Evolutionary conservation across 495 filamentous ascomycete species (phyloP).

Genomic region (Daldinia caldariorum): DNA sequence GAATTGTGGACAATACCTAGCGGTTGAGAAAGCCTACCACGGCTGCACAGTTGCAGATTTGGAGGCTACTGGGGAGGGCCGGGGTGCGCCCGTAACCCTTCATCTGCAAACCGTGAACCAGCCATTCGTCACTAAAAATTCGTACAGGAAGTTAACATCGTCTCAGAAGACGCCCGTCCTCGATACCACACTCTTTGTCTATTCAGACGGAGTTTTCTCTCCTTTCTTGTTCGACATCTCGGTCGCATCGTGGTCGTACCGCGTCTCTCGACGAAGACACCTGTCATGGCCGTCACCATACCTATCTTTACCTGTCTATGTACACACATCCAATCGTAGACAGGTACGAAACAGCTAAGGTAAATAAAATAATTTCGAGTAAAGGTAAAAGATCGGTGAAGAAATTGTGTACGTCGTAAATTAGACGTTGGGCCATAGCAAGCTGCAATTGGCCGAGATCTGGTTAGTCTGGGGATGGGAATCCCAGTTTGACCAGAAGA

Average conservation of each 20-base stretch:
- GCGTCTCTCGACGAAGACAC: slow-evolving; percentile 16
- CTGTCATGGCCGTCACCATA: not conserved
- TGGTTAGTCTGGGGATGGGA: slow-evolving; percentile 24
- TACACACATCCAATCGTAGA: not conserved
- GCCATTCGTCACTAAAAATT: slow-evolving; percentile 30
- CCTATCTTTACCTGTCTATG: not conserved
- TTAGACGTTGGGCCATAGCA: slow-evolving; percentile 34
- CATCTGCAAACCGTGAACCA: slow-evolving; percentile 16
- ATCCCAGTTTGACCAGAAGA: slow-evolving; percentile 31
- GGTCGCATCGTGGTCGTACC: slow-evolving; percentile 20
- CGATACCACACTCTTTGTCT: slow-evolving; percentile 13
- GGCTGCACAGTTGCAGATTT: slow-evolving; percentile 27
- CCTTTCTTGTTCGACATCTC: slow-evolving; percentile 13
- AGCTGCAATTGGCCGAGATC: slow-evolving; percentile 41
- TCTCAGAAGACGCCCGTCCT: slow-evolving; percentile 42
- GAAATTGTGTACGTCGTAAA: slow-evolving; percentile 26
- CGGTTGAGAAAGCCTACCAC: slow-evolving; percentile 34
- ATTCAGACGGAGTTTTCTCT: slow-evolving; percentile 32
- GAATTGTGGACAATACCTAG: slow-evolving; percentile 25
- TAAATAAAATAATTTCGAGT: not conserved
- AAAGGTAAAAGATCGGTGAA: slow-evolving; percentile 47
- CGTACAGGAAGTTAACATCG: slow-evolving; percentile 27
- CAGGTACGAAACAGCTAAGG: slow-evolving; percentile 12
- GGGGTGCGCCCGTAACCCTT: slow-evolving; percentile 4
- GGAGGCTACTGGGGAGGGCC: slow-evolving; percentile 31